Base-by-base conservation (phyloP, 1,284 basidiomycete genomes). In the Microbotryum lychnidis-dioicae region DNA sequence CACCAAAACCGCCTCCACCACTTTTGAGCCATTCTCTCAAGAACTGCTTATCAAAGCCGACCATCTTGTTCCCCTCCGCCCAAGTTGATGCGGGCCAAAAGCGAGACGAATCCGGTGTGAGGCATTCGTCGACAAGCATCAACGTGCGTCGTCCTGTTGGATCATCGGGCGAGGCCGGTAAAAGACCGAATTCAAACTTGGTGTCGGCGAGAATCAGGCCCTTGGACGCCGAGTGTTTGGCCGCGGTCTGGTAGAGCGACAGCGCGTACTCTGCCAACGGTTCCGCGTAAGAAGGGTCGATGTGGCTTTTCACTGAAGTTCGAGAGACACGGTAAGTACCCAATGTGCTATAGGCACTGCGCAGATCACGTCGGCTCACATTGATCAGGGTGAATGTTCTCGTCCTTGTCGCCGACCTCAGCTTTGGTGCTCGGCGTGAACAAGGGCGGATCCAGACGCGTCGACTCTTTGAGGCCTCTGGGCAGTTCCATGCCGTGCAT, bases 401-500 rank as follows among this genome's bases (percentile, higher is more conserved):
- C 93, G 75, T 98, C 94, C 73, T 98, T 93, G 47, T 83, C 81
- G 7, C 96, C 96, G 72, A 89, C 86, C 62, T 93, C 92, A 0
- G 94, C 96, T 75, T 99, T 98, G 12, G 94, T 98, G 1, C 90
- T 94, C 0, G 96, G 96, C 0, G 96, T 98, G 74, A 98, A 96
- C 51, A 97, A 77, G 0, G 94, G 89, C 69, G 86, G 79, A 8
- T 86, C 83, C 31, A 97, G 79, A 72, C 87, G 86, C 68, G 89
- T 80, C 8, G 87, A 89, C 78, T 99, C 94, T n/a, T 86, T 79
- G 29, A 97, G 78, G 8, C 87, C 89, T 3, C 81, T 75, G 0
- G 87, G 85, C 57, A 97, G 79, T 20, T 78, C 73, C 52, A 96
- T 90, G 5, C 88, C 89, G 72, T 98, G 94, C 16, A 96, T 87